A percentile compares a stretch with the other conserved stretches of the same genome.
phyloP scores from a whole-genome alignment of 108 stramenopile species.

The Stephanodiscus minutulus region DNA sequence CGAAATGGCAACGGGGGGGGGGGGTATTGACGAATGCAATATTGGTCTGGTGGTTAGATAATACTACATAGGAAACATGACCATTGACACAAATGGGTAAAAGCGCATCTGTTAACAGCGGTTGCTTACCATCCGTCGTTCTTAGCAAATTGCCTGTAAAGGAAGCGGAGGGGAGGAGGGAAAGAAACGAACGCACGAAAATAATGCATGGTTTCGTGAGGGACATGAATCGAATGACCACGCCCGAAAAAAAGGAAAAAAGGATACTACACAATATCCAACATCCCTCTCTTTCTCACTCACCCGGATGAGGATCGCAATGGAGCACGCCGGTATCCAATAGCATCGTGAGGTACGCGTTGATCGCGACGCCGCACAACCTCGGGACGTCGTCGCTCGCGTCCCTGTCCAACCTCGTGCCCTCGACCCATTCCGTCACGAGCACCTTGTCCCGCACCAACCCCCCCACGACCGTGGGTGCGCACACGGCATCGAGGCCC shows the following conservation, averaged over 20 bases:
- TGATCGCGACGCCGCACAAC: constrained; percentile 83
- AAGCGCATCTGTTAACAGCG: background rate
- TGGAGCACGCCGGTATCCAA: constrained; percentile 60
- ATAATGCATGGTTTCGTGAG: background rate
- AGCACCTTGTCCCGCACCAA: constrained; percentile 74
- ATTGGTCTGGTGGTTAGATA: background rate
- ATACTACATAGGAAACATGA: background rate
- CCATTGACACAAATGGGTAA: too few species aligned
- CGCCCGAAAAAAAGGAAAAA: background rate
- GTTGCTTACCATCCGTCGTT: constrained; percentile 71
- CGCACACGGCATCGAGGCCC: constrained; percentile 79
- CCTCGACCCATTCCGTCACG: constrained; percentile 93
- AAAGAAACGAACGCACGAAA: background rate
- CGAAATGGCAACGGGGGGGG: background rate
- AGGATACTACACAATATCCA: too few species aligned
- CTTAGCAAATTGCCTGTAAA: constrained; percentile 70
- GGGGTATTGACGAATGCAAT: background rate
- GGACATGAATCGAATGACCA: background rate
- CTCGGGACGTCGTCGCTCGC: constrained; percentile 71
- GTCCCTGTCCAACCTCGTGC: constrained; percentile 76
- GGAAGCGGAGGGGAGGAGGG: constrained; percentile 8
- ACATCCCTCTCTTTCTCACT: too few species aligned
- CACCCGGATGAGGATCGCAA: constrained; percentile 55
- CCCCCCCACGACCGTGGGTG: constrained; percentile 69
- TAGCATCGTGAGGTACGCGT: constrained; percentile 85